These are phyloP conservation scores for Terfezia claveryi DNA, from an alignment of 495 filamentous ascomycete species.

Conservation along the genomic window DNA sequence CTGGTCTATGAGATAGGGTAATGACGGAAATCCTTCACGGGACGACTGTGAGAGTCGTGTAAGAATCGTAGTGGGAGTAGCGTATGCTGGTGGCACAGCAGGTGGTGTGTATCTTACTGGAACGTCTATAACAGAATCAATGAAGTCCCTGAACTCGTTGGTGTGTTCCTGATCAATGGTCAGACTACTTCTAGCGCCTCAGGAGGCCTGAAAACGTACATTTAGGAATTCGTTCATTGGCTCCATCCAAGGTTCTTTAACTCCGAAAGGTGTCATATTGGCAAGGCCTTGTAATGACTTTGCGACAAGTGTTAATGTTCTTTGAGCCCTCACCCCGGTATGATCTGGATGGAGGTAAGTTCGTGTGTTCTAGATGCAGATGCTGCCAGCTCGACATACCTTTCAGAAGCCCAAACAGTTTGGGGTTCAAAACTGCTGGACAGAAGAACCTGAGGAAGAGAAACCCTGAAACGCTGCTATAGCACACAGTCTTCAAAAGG, in stretches of 20 bases:
- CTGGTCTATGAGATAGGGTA: conserved; percentile 87
- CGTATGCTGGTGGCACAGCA: conserved; percentile 64
- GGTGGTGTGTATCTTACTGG: conserved; percentile 42
- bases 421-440: conserved; percentile 86
- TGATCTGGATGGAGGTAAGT: conserved; percentile 35
- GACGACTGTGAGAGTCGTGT: conserved; percentile 59
- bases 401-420: conserved; percentile 79
- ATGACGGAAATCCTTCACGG: conserved; percentile 78
- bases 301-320: conserved; percentile 79
- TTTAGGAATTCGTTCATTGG: conserved; percentile 72
- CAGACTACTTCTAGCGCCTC: background rate
- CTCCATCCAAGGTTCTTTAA: conserved; percentile 97
- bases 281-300: conserved; percentile 91
- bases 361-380: conserved; percentile 5
- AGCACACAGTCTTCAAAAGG: conserved; percentile 73
- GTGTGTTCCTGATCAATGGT: conserved; percentile 27
- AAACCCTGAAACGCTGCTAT: conserved; percentile 92
- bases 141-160: conserved; percentile 56
- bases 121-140: conserved; percentile 69
- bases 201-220: background rate
- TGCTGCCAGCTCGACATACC: conserved; percentile 25
- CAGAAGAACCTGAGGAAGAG: conserved; percentile 92
- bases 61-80: conserved; percentile 78
- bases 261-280: conserved; percentile 80
- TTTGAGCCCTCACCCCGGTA: conserved; percentile 64